phyloP scores from a whole-genome alignment of 495 filamentous ascomycete species.

The Cryomyces antarcticus region DNA sequence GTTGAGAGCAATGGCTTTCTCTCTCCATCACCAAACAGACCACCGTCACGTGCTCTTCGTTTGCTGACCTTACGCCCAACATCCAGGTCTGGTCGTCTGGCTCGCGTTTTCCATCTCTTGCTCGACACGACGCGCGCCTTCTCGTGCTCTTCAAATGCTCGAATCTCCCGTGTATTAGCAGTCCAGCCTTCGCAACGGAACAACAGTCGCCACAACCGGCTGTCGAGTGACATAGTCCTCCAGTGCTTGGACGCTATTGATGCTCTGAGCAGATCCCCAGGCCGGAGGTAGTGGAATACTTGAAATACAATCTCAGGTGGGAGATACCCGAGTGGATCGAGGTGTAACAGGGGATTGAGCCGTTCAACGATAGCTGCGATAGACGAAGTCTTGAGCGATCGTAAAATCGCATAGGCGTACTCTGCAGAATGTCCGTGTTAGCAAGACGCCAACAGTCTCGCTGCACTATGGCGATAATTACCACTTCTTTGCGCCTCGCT shows the following conservation, averaged over 20 bases:
- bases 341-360: constrained; percentile 62
- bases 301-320: constrained; percentile 77
- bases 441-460: too few relatives aligned
- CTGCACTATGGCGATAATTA: constrained; percentile 5
- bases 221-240: constrained; percentile 63
- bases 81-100: constrained; percentile 25
- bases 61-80: constrained; percentile 28
- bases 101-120: constrained; percentile 21
- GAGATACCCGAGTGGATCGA: constrained; percentile 71
- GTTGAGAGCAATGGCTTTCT: constrained; percentile 5
- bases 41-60: constrained; percentile 27
- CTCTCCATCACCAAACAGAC: constrained; percentile 20
- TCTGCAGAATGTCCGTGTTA: constrained; percentile 16
- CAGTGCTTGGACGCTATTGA: constrained; percentile 62
- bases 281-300: constrained; percentile 68
- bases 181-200: constrained; percentile 77
- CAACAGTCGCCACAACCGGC: constrained; percentile 64
- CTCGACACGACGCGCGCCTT: constrained; percentile 20
- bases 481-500: constrained; percentile 34
- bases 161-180: constrained; percentile 42
- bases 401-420: constrained; percentile 43
- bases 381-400: constrained; percentile 51
- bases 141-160: constrained; percentile 41
- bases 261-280: constrained; percentile 52
- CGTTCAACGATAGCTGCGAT: constrained; percentile 60